Percentiles rank a stretch among this genome's conserved stretches.
phyloP scores from a whole-genome alignment of 495 filamentous ascomycete species.

The Aspergillus olivimuriae region DNA sequence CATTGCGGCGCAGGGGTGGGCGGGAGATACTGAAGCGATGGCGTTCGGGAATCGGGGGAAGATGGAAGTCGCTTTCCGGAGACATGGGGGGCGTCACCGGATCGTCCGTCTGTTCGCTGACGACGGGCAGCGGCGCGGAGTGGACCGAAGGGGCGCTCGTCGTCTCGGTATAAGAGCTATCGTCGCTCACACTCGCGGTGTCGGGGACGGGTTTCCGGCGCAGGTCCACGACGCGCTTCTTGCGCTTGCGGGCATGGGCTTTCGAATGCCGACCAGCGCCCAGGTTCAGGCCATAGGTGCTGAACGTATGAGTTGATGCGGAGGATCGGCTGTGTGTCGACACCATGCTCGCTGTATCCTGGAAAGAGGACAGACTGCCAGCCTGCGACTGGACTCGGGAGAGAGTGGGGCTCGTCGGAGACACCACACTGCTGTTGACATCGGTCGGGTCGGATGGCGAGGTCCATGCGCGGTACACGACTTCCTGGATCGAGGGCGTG shows the following conservation, averaged over 20 bases:
- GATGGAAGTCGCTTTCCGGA: constrained; percentile 26
- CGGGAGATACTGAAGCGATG: constrained; percentile 31
- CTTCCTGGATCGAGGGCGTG: constrained; percentile 75
- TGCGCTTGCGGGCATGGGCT: constrained; percentile 67
- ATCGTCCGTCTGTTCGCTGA: constrained; percentile 37
- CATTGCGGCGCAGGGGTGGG: constrained; percentile 15
- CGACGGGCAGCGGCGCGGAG: constrained; percentile 36
- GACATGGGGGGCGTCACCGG: constrained; percentile 41
- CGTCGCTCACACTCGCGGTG: constrained; percentile 50
- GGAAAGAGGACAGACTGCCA: constrained; percentile 50
- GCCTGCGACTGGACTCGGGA: constrained; percentile 55
- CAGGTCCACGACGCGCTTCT: constrained; percentile 90
- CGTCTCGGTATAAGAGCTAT: constrained; percentile 36
- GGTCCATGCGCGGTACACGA: constrained; percentile 88
- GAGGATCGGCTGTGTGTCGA: constrained; percentile 35
- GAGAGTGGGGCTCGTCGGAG: constrained; percentile 46
- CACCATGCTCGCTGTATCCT: constrained; percentile 38
- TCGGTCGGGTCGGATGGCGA: constrained; percentile 68
- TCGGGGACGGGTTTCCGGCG: constrained; percentile 55
- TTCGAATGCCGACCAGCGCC: constrained; percentile 60
- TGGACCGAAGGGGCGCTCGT: constrained; percentile 34
- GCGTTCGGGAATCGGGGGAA: constrained; percentile 36
- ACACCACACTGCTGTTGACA: constrained; percentile 45
- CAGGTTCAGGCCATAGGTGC: constrained; percentile 54
- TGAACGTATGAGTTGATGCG: constrained; percentile 26